These are phyloP conservation scores for Boletus barrowsii DNA, from an alignment of 768 basidiomycete genomes.

Conservation along the genomic window DNA sequence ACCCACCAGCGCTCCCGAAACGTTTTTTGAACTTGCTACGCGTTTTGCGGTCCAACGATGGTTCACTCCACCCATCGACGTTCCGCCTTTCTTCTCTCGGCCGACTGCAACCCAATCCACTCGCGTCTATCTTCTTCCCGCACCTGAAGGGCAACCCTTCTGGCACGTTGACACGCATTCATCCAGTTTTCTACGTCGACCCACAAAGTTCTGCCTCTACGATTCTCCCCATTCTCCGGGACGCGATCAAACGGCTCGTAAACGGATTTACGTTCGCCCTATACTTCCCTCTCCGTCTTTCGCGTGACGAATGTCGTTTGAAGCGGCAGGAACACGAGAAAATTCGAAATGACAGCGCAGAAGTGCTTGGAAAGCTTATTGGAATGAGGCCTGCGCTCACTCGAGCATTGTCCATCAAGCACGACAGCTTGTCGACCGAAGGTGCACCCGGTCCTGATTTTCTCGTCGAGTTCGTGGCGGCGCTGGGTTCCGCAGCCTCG, in stretches of 20 bases:
- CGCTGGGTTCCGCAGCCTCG: conserved; percentile 18
- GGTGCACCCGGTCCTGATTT: conserved; percentile 8
- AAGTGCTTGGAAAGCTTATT: conserved; percentile 61
- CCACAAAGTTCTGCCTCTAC: conserved; percentile 8
- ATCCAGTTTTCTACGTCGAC: conserved; percentile 5
- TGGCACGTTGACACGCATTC: conserved; percentile 18
- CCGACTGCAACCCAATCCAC: conserved; percentile 45
- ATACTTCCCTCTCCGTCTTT: conserved; percentile 56
- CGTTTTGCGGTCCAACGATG: conserved; percentile 40
- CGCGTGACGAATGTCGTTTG: conserved; percentile 62
- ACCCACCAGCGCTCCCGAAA: conserved; percentile 24
- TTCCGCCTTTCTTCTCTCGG: conserved; percentile 45
- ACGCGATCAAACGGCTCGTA: conserved; percentile 10
- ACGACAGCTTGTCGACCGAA: not conserved
- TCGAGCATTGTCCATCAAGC: conserved; percentile 25
- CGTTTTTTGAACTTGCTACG: conserved; percentile 34
- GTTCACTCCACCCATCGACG: conserved; percentile 44
- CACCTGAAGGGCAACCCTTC: conserved; percentile 44
- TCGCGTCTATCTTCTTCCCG: conserved; percentile 64
- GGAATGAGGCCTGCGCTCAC: conserved; percentile 49
- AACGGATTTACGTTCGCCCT: conserved; percentile 13
- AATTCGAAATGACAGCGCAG: conserved; percentile 66
- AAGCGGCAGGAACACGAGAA: conserved; percentile 59
- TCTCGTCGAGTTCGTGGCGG: conserved; percentile 21
- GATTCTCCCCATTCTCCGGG: conserved; percentile 4